These are phyloP conservation scores for Hypocrella siamensis DNA, from an alignment of 2,329 filamentous ascomycete species.

Conservation along the genomic window DNA sequence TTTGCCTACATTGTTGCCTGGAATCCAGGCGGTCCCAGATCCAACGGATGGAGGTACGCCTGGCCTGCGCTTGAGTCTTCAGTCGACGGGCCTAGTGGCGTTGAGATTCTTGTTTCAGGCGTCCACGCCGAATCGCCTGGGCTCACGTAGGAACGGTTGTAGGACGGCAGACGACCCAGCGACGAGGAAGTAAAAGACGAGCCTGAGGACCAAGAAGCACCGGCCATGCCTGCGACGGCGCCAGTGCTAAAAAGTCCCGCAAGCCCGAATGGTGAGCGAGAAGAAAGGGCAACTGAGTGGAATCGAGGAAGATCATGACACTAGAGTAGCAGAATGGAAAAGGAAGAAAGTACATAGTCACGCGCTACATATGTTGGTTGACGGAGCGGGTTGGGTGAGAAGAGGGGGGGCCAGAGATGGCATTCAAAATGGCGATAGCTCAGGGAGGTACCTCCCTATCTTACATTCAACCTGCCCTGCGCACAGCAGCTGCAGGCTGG, in stretches of 20 bases:
- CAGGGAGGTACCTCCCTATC: too few relatives aligned
- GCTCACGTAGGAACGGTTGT: constrained; percentile 24
- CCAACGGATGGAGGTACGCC: constrained; percentile 26
- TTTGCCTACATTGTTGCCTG: constrained; percentile 34
- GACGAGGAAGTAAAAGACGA: constrained; percentile 33
- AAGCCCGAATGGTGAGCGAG: not conserved
- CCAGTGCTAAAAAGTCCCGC: not conserved
- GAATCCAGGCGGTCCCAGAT: constrained; percentile 36
- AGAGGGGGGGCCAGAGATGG: too few relatives aligned
- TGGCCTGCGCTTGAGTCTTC: constrained; percentile 16
- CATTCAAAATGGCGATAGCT: too few relatives aligned
- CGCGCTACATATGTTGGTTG: too few relatives aligned
- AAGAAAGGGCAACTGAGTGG: not conserved
- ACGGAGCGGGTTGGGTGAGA: too few relatives aligned
- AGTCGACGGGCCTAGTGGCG: constrained; percentile 26
- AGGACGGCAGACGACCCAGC: constrained; percentile 23
- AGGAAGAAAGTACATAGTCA: too few relatives aligned
- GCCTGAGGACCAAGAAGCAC: constrained; percentile 26
- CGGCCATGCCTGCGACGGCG: constrained; percentile 16
- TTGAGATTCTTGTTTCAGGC: constrained; percentile 26
- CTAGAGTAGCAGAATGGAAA: too few relatives aligned
- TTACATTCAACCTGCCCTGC: too few relatives aligned
- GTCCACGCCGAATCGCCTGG: constrained; percentile 30
- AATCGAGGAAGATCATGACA: constrained; percentile 1
- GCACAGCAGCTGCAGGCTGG: too few relatives aligned